Evolutionary conservation across 306 rosid species (phyloP), one percentile per base, ranked within the genome.

Genomic region (Vicia faba): DNA sequence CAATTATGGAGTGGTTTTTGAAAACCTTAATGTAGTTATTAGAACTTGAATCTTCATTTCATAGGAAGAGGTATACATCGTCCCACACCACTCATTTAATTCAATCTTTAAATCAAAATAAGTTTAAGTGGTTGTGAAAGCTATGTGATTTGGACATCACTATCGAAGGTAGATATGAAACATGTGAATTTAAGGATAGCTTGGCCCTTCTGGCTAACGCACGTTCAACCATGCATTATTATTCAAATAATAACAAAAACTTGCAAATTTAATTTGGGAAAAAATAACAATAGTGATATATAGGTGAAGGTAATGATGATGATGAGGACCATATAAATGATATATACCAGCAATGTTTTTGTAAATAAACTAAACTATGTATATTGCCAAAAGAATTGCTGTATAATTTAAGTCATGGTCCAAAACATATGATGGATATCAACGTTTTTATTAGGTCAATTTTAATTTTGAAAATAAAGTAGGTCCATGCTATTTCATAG

Each of bases 151-250:
- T 28, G 23, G 7, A 55, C 69, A 59, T 82, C 72, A 25, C 54
- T 29, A 51, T 78, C 82, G 55, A 50, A 26, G 69, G 61, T 56
- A 54, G 69, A 66, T 56, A 54, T 55, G 73, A 29, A 71, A 58
- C 78, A 57, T 66, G 84, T 74, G 81, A 72, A 63, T 58, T 35
- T 39, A 38, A 55, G 46, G 40, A 9, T 12, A 44, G 80, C 54
- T 50, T 4, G n/a, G 26, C 36, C 19, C 79, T 71, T 55, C 74
- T 65, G 72, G 65, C 45, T 23, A 45, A 59, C 15, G 53, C 57
- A 13, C 66, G 1, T 49, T 73, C 76, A 46, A 62, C 76, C 46
- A 65, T 31, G 36, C 36, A 31, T 39, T 26, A 11, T 51, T 25
- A 72, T 66, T 71, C 44, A 59, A 15, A 7, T 15, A 15, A 35